Evolutionary conservation across 352 stramenopile genomes (phyloP).

Genomic region (Pythium volutum): DNA sequence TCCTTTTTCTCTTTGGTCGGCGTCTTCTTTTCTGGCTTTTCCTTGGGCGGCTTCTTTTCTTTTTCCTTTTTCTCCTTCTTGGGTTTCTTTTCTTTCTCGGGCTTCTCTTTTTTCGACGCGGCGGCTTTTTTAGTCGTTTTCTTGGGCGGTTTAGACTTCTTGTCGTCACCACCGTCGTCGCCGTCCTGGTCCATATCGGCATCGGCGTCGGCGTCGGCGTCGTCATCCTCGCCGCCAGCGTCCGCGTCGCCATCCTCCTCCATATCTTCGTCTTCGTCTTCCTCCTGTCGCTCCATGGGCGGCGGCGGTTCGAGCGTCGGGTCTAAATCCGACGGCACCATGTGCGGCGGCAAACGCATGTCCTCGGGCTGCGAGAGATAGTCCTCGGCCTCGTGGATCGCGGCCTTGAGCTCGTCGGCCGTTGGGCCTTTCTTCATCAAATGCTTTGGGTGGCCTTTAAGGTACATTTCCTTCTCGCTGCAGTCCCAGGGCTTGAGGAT

Average conservation of each 20-base stretch:
- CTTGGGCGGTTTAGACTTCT: background rate
- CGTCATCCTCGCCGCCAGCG: slow-evolving; percentile 28
- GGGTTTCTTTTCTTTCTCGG: slow-evolving; percentile 37
- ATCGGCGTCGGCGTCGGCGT: slow-evolving; percentile 33
- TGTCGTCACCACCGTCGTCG: slow-evolving; percentile 16
- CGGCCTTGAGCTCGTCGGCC: slow-evolving; percentile 43
- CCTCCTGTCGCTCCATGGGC: slow-evolving; percentile 26
- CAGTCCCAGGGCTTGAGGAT: slow-evolving; percentile 75
- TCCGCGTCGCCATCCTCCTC: slow-evolving; percentile 14
- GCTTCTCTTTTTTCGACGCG: slow-evolving; percentile 22
- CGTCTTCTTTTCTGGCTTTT: slow-evolving; percentile 30
- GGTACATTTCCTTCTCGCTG: slow-evolving; percentile 54
- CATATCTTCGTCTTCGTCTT: slow-evolving; percentile 27
- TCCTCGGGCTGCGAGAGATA: slow-evolving; percentile 73
- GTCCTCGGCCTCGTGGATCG: slow-evolving; percentile 74
- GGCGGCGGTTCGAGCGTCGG: slow-evolving; percentile 65
- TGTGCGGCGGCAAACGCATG: slow-evolving; percentile 64
- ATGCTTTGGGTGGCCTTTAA: slow-evolving; percentile 68
- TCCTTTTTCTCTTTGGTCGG: slow-evolving; percentile 37
- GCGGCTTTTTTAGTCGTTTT: slow-evolving; percentile 1
- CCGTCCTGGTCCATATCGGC: slow-evolving; percentile 25
- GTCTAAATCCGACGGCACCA: slow-evolving; percentile 82
- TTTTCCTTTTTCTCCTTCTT: slow-evolving; percentile 36
- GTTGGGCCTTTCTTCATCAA: slow-evolving; percentile 62
- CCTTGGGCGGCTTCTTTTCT: slow-evolving; percentile 23